A percentile compares a stretch with the other conserved stretches of the same genome.
Evolutionary conservation across 2,329 filamentous ascomycete genomes (phyloP).

Genomic region (Trichoderma pleuroti): DNA sequence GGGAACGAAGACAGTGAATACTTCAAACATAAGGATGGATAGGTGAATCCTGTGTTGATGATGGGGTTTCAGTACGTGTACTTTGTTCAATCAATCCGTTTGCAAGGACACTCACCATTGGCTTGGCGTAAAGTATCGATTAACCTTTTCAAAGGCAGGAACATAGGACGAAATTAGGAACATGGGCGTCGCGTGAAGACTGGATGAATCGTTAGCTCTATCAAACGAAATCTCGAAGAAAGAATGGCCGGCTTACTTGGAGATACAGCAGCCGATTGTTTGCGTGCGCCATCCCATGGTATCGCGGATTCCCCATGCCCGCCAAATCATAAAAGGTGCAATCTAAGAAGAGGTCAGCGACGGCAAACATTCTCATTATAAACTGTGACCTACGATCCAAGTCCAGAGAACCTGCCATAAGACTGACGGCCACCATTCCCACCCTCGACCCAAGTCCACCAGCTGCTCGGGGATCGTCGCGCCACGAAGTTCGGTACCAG

Average conservation of each 20-base stretch:
- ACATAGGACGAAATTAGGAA: constrained; percentile 57
- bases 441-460: constrained; percentile 44
- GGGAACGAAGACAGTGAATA: constrained; percentile 59
- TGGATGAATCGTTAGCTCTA: constrained; percentile 24
- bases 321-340: constrained; percentile 50
- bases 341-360: constrained; percentile 28
- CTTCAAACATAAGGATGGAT: constrained; percentile 58
- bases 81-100: constrained; percentile 39
- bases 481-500: constrained; percentile 34
- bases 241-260: constrained; percentile 26
- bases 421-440: constrained; percentile 59
- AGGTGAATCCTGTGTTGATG: constrained; percentile 36
- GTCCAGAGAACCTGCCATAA: constrained; percentile 55
- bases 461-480: constrained; percentile 39
- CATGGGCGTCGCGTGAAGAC: constrained; percentile 60
- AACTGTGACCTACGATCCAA: constrained; percentile 38
- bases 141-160: constrained; percentile 47
- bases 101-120: constrained; percentile 50
- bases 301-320: constrained; percentile 51
- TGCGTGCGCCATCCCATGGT: constrained; percentile 56
- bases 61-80: not conserved
- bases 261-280: constrained; percentile 41
- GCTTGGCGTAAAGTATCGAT: constrained; percentile 52
- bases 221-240: accelerated
- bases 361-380: not conserved